phyloP scores from a whole-genome alignment of 2,329 filamentous ascomycete genomes.

The Leptographium radiaticola region DNA sequence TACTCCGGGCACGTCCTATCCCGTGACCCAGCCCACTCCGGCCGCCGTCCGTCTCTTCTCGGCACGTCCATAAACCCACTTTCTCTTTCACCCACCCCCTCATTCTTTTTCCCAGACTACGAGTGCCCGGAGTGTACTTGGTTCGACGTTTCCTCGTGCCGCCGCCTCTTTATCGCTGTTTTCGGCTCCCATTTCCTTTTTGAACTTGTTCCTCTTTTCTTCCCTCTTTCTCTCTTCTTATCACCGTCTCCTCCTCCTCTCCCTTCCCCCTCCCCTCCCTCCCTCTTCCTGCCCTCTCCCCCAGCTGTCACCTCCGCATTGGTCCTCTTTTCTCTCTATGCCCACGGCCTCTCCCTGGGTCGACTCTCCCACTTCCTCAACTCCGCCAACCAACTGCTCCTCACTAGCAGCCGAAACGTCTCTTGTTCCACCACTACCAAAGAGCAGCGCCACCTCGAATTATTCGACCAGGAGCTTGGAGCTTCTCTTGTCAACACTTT shows the following conservation, averaged over 20 bases:
- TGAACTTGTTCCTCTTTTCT: neutral
- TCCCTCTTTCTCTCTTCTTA: neutral
- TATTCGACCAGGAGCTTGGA: constrained; percentile 24
- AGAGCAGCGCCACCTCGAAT: neutral
- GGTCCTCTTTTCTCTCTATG: neutral
- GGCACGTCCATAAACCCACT: neutral
- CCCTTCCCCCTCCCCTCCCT: neutral
- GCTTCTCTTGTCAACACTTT: constrained; percentile 13
- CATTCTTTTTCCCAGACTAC: neutral
- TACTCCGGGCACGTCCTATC: neutral
- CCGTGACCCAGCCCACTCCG: constrained; percentile 1
- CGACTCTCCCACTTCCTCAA: neutral
- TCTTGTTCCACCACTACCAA: constrained; percentile 26
- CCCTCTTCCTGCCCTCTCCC: constrained; percentile 3
- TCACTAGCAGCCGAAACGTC: constrained; percentile 24
- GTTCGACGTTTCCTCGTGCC: neutral
- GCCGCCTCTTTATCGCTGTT: constrained; percentile 9
- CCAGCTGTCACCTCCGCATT: constrained; percentile 3
- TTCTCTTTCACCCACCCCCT: neutral
- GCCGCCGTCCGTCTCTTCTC: constrained; percentile 4
- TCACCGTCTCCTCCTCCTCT: neutral
- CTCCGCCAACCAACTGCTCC: constrained; percentile 6
- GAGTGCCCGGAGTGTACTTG: neutral
- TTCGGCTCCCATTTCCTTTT: constrained; percentile 4
- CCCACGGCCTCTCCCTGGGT: neutral